Evolutionary conservation across 2,329 filamentous ascomycete species (phyloP), one percentile per base, ranked within the genome.

Genomic region (Ophiostoma perfectum): DNA sequence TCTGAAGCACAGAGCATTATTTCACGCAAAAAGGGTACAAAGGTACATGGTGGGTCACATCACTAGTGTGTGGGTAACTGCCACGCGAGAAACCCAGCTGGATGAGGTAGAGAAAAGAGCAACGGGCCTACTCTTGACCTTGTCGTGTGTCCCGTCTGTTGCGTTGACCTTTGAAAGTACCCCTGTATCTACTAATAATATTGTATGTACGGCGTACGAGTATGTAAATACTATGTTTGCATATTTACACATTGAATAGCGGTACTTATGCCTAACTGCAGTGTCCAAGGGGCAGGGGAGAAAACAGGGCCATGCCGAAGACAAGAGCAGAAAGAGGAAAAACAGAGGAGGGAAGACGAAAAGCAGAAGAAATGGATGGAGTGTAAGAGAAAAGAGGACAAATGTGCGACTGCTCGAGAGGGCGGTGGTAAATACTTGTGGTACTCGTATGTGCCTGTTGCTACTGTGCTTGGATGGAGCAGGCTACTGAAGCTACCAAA

Each of bases 41-140:
- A n/a, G 45, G 45, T 49, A 18, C 45, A 60, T 60, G 27, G 60
- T 44, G 60, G 60, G 60, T 63, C 60, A 63, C 7, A 41, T n/a
- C 5, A 63, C 11, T 42, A 63, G 36, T 41, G 60, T 42, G 60
- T 63, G 60, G 60, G 38, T 38, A 41, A 14, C 60, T 63, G 60
- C 60, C 60, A 63, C 60, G 60, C 60, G 60, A 63, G 60, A 63
- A 49, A 42, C 60, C 60, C 38, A 63, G 60, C 60, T 27, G 27
- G 27, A 27, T 27, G 27, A 27, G 27, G n/a, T n/a, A 41, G 36
- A 41, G 58, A 3, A 58, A 58, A 38, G 49, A 55, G 49, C 49
- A 55, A 55, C 49, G 49, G 49, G 49, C 49, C 18, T 55, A 27
- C 49, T 55, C n/a, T 55, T 38, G 11, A 60, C 55, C 55, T 60